These are phyloP conservation scores for Chlamydomonas sphaeroides DNA, from an alignment of 139 green algal species.

Conservation along the genomic window DNA sequence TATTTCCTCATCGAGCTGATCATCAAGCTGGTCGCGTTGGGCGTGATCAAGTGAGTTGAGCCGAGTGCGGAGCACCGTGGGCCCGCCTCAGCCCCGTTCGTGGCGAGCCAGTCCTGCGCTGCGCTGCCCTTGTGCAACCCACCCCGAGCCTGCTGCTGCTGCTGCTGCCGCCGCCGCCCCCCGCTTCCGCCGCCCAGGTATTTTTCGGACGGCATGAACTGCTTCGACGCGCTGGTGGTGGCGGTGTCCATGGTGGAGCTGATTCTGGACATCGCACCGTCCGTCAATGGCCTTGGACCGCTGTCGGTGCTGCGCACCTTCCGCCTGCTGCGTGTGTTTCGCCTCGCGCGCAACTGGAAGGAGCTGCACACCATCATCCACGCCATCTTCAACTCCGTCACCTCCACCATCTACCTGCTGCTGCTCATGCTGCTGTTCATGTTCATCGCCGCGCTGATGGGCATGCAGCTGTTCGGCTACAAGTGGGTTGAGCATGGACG, in stretches of 20 bases:
- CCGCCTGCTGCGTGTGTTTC: constrained; percentile 80
- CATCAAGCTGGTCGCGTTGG: constrained; percentile 69
- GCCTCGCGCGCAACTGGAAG: constrained; percentile 70
- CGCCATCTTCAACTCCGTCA: constrained; percentile 66
- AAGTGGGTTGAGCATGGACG: too few relatives aligned
- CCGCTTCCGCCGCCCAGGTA: constrained; percentile 43
- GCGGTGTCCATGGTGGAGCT: constrained; percentile 72
- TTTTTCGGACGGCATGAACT: constrained; percentile 67
- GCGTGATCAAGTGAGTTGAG: constrained; percentile 34
- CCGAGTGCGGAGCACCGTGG: too few relatives aligned
- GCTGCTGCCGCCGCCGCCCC: too few relatives aligned
- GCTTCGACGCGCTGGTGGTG: constrained; percentile 73
- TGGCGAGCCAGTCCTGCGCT: too few relatives aligned
- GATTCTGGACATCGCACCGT: constrained; percentile 66
- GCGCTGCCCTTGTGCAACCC: too few relatives aligned
- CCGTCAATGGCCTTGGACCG: constrained; percentile 50
- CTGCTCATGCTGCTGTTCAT: constrained; percentile 79
- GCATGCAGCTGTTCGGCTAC: constrained; percentile 73
- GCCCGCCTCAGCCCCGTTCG: too few relatives aligned
- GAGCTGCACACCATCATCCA: constrained; percentile 78
- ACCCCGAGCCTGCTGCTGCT: too few relatives aligned
- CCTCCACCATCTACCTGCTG: constrained; percentile 66
- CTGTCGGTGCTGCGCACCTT: constrained; percentile 75
- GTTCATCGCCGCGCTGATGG: constrained; percentile 77
- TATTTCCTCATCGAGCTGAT: constrained; percentile 67